phyloP scores from a whole-genome alignment of 2,329 filamentous ascomycete species.

The Trichoderma simmonsii region DNA sequence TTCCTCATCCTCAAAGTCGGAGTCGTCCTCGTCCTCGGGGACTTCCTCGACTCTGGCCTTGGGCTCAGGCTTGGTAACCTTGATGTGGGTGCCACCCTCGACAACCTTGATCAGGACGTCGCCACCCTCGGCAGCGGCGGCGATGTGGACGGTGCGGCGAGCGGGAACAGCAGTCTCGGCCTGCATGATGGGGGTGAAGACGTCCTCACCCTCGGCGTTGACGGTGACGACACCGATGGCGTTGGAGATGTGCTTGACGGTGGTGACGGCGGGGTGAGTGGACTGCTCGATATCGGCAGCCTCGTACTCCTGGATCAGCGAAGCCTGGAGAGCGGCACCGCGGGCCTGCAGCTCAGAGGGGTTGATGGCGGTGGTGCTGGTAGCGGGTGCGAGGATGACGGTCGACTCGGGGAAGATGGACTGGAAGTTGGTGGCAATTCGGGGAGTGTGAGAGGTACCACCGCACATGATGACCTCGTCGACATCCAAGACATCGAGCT shows the following conservation, averaged over 20 bases:
- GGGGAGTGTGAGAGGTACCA: constrained; percentile 88
- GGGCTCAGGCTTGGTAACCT: constrained; percentile 82
- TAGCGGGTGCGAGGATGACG: constrained; percentile 77
- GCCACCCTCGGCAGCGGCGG: constrained; percentile 74
- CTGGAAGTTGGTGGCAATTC: constrained; percentile 78
- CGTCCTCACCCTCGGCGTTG: constrained; percentile 56
- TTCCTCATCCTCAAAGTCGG: constrained; percentile 65
- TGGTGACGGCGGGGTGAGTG: constrained; percentile 91
- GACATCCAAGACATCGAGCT: constrained; percentile 85
- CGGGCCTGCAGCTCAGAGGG: constrained; percentile 86
- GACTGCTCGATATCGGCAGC: constrained; percentile 91
- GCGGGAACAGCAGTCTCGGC: constrained; percentile 88
- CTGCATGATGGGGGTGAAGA: constrained; percentile 77
- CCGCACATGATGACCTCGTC: constrained; percentile 93
- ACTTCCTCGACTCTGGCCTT: constrained; percentile 70
- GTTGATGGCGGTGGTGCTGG: constrained; percentile 75
- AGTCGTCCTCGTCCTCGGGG: constrained; percentile 61
- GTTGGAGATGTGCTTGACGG: constrained; percentile 83
- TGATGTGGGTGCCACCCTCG: constrained; percentile 88
- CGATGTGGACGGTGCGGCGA: constrained; percentile 76
- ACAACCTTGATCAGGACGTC: constrained; percentile 85
- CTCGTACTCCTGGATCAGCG: constrained; percentile 91
- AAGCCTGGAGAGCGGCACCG: constrained; percentile 93
- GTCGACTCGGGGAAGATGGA: constrained; percentile 79
- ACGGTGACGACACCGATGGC: constrained; percentile 81